phyloP scores from a whole-genome alignment of 78 protist species.

The Paratrimastix pyriformis region DNA sequence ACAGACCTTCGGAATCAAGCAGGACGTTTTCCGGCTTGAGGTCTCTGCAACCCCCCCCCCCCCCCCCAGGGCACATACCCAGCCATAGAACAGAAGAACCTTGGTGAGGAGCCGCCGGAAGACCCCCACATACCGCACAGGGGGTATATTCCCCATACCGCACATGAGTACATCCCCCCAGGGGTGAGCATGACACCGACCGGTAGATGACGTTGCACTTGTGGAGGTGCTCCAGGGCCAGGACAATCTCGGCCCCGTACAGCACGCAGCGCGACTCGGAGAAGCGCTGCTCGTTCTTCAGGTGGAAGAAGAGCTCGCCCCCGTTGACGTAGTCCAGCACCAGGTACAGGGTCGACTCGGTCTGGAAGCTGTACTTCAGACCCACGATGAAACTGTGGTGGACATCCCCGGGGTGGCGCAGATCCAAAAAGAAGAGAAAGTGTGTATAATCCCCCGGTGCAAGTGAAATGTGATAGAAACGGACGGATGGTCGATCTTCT shows the following conservation, averaged over 20 bases:
- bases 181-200: background rate
- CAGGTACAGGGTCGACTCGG: constrained; percentile 72
- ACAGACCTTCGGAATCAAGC: constrained; percentile 50
- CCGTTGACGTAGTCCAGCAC: constrained; percentile 85
- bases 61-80: too few relatives aligned
- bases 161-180: background rate
- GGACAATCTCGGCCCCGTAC: constrained; percentile 74
- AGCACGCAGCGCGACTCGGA: constrained; percentile 56
- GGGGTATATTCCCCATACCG: too few relatives aligned
- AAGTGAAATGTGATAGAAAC: background rate
- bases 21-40: constrained; percentile 93
- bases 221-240: constrained; percentile 75
- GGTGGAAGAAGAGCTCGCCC: constrained; percentile 85
- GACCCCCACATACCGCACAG: too few relatives aligned
- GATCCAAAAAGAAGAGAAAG: background rate
- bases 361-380: constrained; percentile 77
- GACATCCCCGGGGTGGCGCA: background rate
- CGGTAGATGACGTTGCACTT: constrained; percentile 49
- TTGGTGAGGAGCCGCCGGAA: background rate
- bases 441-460: background rate
- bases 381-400: constrained; percentile 72
- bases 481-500: constrained; percentile 9
- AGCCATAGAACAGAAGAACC: background rate
- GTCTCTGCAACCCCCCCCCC: constrained; percentile 58
- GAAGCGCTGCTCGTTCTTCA: constrained; percentile 52